Evolutionary conservation across 106 monocot genomes (phyloP).

Genomic region (Dendrobium catenatum): DNA sequence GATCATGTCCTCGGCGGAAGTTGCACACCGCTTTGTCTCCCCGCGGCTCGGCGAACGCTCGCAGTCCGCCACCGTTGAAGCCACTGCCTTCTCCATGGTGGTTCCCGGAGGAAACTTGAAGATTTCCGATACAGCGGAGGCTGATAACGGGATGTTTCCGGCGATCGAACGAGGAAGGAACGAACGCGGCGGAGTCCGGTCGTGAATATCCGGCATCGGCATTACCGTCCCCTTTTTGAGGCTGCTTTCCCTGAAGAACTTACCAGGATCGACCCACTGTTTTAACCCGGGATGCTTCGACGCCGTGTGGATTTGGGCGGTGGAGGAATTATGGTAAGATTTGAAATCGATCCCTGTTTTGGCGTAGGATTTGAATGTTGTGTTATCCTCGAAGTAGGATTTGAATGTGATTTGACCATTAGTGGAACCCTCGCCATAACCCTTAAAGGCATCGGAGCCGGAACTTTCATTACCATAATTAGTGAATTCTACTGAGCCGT

Average conservation of each 20-base stretch:
- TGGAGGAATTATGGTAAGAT: too few species aligned
- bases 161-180: slow-evolving; percentile 59
- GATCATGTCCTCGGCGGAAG: slow-evolving; percentile 39
- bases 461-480: slow-evolving; percentile 72
- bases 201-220: slow-evolving; percentile 11
- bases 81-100: slow-evolving; percentile 53
- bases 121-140: slow-evolving; percentile 19
- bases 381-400: slow-evolving; percentile 26
- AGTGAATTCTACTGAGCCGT: slow-evolving; percentile 28
- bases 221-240: neutral
- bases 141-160: slow-evolving; percentile 43
- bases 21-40: slow-evolving; percentile 80
- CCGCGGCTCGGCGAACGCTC: slow-evolving; percentile 65
- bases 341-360: too few species aligned
- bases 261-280: slow-evolving; percentile 17
- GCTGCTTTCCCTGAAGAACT: slow-evolving; percentile 22
- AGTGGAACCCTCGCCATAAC: slow-evolving; percentile 36
- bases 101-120: slow-evolving; percentile 40
- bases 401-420: neutral
- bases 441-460: slow-evolving; percentile 34
- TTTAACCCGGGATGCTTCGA: neutral
- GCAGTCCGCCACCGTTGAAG: slow-evolving; percentile 59
- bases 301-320: neutral
- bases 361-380: too few species aligned
- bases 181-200: slow-evolving; percentile 8